These are phyloP conservation scores for Agaricus subrufescens DNA, from an alignment of 768 basidiomycete genomes.

Conservation along the genomic window DNA sequence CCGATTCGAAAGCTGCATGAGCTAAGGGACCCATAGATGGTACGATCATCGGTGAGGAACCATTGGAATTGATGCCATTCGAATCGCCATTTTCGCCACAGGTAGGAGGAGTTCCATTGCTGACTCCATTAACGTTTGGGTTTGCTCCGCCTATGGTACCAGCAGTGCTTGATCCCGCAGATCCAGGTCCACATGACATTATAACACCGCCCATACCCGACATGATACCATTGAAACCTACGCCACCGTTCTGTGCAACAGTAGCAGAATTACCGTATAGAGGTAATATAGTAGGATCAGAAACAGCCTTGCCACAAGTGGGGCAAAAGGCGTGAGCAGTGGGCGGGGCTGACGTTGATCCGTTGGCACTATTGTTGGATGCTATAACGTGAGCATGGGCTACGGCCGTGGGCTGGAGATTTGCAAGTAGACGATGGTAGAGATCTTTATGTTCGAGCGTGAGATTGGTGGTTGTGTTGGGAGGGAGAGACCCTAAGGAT, in stretches of 20 bases:
- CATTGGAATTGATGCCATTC: slow-evolving; percentile 39
- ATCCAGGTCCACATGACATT: background rate
- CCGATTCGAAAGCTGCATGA: slow-evolving; percentile 36
- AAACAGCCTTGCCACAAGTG: slow-evolving; percentile 48
- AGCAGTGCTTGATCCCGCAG: background rate
- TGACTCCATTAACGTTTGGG: background rate
- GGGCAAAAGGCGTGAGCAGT: slow-evolving; percentile 46
- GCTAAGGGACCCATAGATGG: slow-evolving; percentile 45
- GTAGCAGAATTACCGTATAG: slow-evolving; percentile 5
- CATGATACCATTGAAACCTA: background rate
- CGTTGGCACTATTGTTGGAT: slow-evolving; percentile 9
- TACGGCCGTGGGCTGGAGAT: slow-evolving; percentile 7
- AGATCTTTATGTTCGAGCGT: background rate
- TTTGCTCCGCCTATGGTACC: background rate
- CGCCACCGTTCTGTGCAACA: background rate
- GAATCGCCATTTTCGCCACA: background rate
- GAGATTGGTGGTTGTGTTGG: background rate
- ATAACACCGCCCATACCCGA: background rate
- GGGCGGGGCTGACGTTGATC: slow-evolving; percentile 38
- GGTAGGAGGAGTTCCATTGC: background rate
- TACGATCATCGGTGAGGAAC: slow-evolving; percentile 40
- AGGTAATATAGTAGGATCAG: slow-evolving; percentile 35
- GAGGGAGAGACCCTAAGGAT: slow-evolving; percentile 22
- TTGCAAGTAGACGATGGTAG: background rate
- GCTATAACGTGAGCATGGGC: slow-evolving; percentile 10